Percentiles rank a stretch among this genome's conserved stretches.
Conservation (phyloP, 148 eudicot species). For the Heliamphora exappendiculata region DNA sequence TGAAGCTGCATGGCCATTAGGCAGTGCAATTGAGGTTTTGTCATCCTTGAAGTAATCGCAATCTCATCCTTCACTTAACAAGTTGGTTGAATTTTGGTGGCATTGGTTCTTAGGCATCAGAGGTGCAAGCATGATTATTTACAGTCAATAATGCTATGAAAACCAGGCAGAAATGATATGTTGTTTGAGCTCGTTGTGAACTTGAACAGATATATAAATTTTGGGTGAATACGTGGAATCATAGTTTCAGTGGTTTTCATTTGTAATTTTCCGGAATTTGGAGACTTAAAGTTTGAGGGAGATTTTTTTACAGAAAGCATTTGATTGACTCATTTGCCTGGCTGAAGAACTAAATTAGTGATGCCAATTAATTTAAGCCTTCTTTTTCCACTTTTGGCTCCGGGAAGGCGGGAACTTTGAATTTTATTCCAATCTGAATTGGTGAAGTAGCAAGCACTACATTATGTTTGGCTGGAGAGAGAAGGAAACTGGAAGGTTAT, state of each 20-base stretch:
- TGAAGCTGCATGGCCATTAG: conserved; percentile 79
- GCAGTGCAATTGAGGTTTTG: conserved; percentile 62
- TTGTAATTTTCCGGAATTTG: conserved; percentile 2
- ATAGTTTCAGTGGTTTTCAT: background rate
- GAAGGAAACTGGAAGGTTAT: too few species aligned
- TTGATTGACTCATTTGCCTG: background rate
- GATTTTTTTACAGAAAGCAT: background rate
- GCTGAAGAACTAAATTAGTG: background rate
- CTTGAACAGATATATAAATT: too few species aligned
- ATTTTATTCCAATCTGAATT: too few species aligned
- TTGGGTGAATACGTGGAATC: too few species aligned
- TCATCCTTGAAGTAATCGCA: conserved; percentile 29
- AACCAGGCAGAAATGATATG: background rate
- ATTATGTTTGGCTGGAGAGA: too few species aligned
- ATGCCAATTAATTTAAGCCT: too few species aligned
- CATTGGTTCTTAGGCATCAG: background rate
- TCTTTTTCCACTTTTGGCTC: too few species aligned
- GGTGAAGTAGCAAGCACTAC: too few species aligned
- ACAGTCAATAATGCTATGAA: background rate
- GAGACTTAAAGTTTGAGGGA: background rate
- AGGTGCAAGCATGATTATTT: too few species aligned
- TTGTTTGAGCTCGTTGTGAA: too few species aligned
- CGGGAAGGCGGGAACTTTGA: too few species aligned
- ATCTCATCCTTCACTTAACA: background rate
- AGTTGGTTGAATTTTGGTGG: conserved; percentile 6